A percentile compares a stretch with the other conserved stretches of the same genome.
phyloP scores from a whole-genome alignment of 805 yeast species.

The Kuraishia ogatae region DNA sequence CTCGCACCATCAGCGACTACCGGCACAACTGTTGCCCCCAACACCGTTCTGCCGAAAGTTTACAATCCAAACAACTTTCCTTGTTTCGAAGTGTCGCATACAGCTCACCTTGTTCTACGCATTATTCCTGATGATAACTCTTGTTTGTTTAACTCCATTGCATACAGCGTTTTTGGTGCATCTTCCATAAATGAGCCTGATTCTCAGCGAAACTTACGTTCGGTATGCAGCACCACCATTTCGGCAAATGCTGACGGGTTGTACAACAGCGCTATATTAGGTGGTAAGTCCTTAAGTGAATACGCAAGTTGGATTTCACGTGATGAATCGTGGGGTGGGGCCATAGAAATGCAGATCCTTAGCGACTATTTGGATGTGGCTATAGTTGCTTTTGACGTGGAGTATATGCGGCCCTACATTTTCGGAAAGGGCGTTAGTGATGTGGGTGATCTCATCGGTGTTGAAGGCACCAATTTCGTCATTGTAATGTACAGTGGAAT shows the following conservation, averaged over 20 bases:
- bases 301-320: constrained; percentile 55
- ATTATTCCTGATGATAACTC: constrained; percentile 73
- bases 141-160: constrained; percentile 61
- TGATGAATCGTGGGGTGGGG: constrained; percentile 75
- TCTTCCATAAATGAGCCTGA: constrained; percentile 27
- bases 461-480: constrained; percentile 31
- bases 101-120: constrained; percentile 36
- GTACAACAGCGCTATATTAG: constrained; percentile 52
- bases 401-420: constrained; percentile 45
- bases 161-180: constrained; percentile 34
- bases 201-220: constrained; percentile 39
- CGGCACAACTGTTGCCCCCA: too few species aligned
- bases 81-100: constrained; percentile 3
- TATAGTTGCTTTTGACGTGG: constrained; percentile 58
- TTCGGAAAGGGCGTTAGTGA: constrained; percentile 21
- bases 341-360: constrained; percentile 62
- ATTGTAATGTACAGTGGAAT: constrained; percentile 58
- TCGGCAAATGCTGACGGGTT: constrained; percentile 26
- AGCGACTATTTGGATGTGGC: constrained; percentile 41
- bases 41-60: constrained; percentile 1
- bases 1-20: too few species aligned
- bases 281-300: constrained; percentile 39
- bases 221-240: constrained; percentile 41
- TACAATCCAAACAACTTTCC: neutral
- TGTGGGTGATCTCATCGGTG: constrained; percentile 15